Evolutionary conservation across 75 land plant genomes (phyloP), one percentile per base, ranked within the genome.

Genomic region (Azolla pinnata): DNA sequence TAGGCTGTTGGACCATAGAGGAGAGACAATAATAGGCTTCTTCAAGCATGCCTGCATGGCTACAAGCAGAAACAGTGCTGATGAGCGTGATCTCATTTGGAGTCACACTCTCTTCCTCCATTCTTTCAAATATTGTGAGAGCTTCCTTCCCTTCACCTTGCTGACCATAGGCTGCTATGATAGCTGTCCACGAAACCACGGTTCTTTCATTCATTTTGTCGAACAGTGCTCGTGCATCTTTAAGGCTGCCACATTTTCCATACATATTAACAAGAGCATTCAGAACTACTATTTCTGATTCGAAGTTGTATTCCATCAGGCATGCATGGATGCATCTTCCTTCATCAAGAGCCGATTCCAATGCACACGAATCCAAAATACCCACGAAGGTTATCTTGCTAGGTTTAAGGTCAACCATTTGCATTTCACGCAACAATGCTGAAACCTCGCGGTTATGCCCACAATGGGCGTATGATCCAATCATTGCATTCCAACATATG

Each of bases 1-100:
- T 14, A 61, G 21, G 29, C 32, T 9, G 5, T 28, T 67, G 16
- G 23, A 4, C 31, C 68, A 63, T 63, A 23, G 21, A 1, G n/a
- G 29, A 19, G 12, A 67, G 31, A n/a, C 24, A 28, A 21, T 33
- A 2, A 14, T 46, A 51, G 40, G 54, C 70, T 20, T 64, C 56
- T 29, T 67, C 70, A n/a, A 48, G 10, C 28, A 67, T 32, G 33
- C 70, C 55, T n/a, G 67, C 54, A 29, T 67, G 52, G 44, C 54
- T 65, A 27, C 68, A 67, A 1, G 70, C 49, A 49, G 56, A 33
- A 16, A 67, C 31, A 31, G 64, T 26, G 32, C 55, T 65, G 1
- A 33, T 25, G 20, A 62, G 33, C 0, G 69, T 67, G 20, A 67
- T 40, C 46, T 48, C 19, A 48, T 67, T 38, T 16, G 70, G 67